Base-by-base conservation (phyloP, 768 basidiomycete species). In the Dacryopinax spathularia region DNA sequence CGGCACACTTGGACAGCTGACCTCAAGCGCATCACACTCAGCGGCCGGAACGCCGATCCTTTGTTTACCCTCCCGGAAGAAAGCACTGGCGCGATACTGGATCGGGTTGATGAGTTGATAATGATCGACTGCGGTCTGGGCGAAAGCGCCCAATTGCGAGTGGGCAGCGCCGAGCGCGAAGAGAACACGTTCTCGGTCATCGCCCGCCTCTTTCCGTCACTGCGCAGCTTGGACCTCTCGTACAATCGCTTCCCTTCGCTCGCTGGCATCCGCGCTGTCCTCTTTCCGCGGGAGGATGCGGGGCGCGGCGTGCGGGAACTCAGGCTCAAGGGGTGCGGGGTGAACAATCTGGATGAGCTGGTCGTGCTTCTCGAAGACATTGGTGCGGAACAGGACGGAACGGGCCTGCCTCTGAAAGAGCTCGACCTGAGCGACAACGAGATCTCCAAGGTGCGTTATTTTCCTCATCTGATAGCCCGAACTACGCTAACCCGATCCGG, bases 291-390 rank as follows among this genome's bases (percentile, higher is more conserved):
- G 29, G 48, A 31, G 25, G 20, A 56, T 29, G 48, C 48, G 48
- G 48, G 31, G 10, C 9, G 25, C 25, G 48, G 48, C 15, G 48
- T 56, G 48, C 25, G 48, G 5, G 48, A 56, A 29, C 25, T 56
- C 13, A 56, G 20, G 20, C 29, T 56, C 9, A 56, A 56, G 29
- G 48, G 48, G 29, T 56, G 48, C 18, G 48, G 48, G 25, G 48
- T 56, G 48, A 56, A 56, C 29, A 56, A 56, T 56, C 25, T 56
- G 48, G 48, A 56, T 56, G 48, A 56, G 48, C 48, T 56, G 13
- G 48, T 56, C 5, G 29, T 13, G 7, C 10, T 56, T 56, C 48
- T 56, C 5, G 48, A 56, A 29, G 48, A 56, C 6, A 5, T 15
- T 29, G 48, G 48, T 56, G 13, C 29, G 29, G 29, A 25, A 29